Evolutionary conservation across 805 yeast species (phyloP).

Genomic region (Spathaspora arborariae): DNA sequence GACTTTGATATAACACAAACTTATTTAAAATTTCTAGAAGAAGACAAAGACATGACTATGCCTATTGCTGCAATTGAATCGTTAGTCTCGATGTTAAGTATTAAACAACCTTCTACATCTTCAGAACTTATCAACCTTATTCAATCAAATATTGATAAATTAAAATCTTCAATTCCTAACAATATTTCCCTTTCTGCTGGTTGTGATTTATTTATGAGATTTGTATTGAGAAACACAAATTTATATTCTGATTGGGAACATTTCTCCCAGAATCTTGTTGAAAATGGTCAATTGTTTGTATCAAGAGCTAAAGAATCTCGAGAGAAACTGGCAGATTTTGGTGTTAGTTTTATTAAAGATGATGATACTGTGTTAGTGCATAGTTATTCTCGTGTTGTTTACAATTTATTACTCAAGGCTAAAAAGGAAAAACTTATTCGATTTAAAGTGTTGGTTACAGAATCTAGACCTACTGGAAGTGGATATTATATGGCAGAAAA

Average conservation of each 20-base stretch:
- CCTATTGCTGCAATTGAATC: constrained; percentile 98
- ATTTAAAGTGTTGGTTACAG: constrained; percentile 88
- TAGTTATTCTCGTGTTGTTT: constrained; percentile 88
- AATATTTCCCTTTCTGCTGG: constrained; percentile 95
- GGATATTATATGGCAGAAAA: constrained; percentile 69
- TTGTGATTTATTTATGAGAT: constrained; percentile 92
- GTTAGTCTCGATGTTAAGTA: constrained; percentile 74
- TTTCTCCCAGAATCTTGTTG: constrained; percentile 81
- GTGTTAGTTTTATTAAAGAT: constrained; percentile 85
- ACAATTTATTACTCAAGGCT: constrained; percentile 70
- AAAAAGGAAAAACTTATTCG: constrained; percentile 68
- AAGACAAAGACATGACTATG: constrained; percentile 97
- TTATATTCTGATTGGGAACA: constrained; percentile 93
- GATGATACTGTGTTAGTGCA: constrained; percentile 90
- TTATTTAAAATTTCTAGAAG: constrained; percentile 75
- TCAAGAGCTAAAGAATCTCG: constrained; percentile 90
- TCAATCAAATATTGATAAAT: constrained; percentile 67
- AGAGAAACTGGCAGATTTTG: constrained; percentile 80
- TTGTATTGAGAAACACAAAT: constrained; percentile 85
- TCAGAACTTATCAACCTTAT: constrained; percentile 85
- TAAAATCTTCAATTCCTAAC: constrained; percentile 79
- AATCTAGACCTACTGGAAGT: constrained; percentile 80
- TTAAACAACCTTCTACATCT: constrained; percentile 87
- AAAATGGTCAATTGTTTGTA: constrained; percentile 88
- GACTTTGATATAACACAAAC: constrained; percentile 76